Evolutionary conservation across 1,139 yeast genomes (phyloP).

Genomic region (Saccharomyces hybrid): DNA sequence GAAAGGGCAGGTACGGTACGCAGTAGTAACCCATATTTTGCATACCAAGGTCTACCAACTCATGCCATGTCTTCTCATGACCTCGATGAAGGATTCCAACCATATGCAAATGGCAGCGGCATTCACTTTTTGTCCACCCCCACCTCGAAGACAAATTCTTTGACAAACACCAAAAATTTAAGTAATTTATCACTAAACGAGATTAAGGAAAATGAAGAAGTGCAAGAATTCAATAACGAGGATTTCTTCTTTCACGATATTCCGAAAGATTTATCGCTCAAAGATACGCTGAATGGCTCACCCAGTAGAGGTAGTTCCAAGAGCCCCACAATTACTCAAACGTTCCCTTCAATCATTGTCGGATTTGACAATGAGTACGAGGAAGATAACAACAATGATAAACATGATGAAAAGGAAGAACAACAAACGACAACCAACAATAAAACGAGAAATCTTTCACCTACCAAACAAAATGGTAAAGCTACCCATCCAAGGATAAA

Average conservation of each 20-base stretch:
- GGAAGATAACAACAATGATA: not conserved
- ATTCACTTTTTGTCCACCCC: slow-evolving; percentile 8
- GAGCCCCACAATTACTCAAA: slow-evolving; percentile 8
- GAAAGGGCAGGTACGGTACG: slow-evolving; percentile 4
- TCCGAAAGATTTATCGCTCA: not conserved
- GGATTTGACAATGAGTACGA: slow-evolving; percentile 13
- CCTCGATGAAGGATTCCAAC: slow-evolving; percentile 4
- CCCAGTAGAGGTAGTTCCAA: not conserved
- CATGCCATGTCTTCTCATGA: slow-evolving; percentile 19
- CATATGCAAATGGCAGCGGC: slow-evolving; percentile 1
- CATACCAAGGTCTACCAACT: slow-evolving; percentile 17
- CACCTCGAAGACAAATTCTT: slow-evolving; percentile 11
- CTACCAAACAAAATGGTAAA: slow-evolving; percentile 6
- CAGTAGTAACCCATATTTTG: slow-evolving; percentile 12
- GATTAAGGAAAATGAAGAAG: slow-evolving; percentile 28
- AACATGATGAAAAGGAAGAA: not conserved
- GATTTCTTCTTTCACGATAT: not conserved
- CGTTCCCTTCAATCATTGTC: slow-evolving; percentile 23
- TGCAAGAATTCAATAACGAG: slow-evolving; percentile 17
- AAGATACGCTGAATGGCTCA: not conserved
- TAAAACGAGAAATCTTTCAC: not conserved
- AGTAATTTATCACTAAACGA: slow-evolving; percentile 26
- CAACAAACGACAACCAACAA: slow-evolving; percentile 8
- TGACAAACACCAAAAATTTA: slow-evolving; percentile 14
- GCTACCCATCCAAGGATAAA: slow-evolving; percentile 9